phyloP scores from a whole-genome alignment of 75 land plant genomes.

The Larix kaempferi region DNA sequence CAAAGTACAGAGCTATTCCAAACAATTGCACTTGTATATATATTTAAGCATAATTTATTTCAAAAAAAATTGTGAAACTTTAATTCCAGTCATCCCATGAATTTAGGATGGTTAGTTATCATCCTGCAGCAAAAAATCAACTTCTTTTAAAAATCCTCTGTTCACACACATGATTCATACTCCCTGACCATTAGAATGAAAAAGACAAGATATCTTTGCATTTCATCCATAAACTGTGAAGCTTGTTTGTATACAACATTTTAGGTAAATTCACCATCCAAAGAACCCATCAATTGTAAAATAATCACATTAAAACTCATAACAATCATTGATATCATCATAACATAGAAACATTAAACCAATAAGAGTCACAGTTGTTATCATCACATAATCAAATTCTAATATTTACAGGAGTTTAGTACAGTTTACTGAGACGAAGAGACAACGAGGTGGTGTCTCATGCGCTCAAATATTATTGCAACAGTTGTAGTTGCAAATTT shows the following conservation, averaged over 20 bases:
- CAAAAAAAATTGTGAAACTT: no score
- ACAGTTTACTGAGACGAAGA: conserved; percentile 5
- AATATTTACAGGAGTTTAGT: not conserved
- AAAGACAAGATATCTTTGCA: not conserved
- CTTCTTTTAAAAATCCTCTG: no score
- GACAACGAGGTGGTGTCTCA: conserved; percentile 44
- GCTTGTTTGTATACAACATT: not conserved
- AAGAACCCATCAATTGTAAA: not conserved
- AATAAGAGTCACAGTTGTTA: no score
- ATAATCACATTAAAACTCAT: no score
- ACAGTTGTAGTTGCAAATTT: not conserved
- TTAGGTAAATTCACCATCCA: not conserved
- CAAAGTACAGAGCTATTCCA: not conserved
- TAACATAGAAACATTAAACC: no score
- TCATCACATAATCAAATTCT: no score
- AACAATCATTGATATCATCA: no score
- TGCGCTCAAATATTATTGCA: not conserved
- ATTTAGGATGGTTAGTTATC: no score
- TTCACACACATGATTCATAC: not conserved
- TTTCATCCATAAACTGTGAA: not conserved
- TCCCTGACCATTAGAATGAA: not conserved
- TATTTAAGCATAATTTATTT: no score
- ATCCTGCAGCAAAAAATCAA: no score
- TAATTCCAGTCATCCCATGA: no score
- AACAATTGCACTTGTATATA: not conserved